phyloP scores from a whole-genome alignment of 2,329 filamentous ascomycete species.

The Diaporthe batatas region DNA sequence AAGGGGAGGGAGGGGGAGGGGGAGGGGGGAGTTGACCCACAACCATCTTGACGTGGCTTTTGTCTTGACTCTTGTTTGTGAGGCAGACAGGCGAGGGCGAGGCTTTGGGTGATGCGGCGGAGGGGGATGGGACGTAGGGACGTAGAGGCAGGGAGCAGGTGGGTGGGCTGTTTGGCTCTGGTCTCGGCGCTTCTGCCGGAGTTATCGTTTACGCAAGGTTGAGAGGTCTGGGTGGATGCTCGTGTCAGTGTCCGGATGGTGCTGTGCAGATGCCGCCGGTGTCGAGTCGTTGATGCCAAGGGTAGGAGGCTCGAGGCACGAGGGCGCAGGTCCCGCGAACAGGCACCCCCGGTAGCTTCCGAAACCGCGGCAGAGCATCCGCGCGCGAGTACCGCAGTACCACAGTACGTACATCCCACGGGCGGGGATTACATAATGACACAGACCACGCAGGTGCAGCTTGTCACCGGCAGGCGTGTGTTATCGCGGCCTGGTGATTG shows the following conservation, averaged over 20 bases:
- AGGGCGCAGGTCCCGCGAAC: not conserved
- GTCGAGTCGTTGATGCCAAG: conserved; percentile 29
- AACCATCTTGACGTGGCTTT: conserved; percentile 47
- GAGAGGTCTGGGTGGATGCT: conserved; percentile 19
- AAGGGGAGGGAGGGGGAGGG: not conserved
- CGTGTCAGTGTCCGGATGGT: conserved; percentile 18
- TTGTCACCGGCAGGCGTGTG: conserved; percentile 33
- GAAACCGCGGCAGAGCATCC: conserved; percentile 30
- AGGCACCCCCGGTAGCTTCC: conserved; percentile 31
- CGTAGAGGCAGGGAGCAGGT: not conserved
- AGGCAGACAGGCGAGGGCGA: conserved; percentile 20
- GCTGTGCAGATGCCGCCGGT: conserved; percentile 23
- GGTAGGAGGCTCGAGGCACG: not conserved
- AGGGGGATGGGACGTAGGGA: not conserved
- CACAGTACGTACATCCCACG: not conserved
- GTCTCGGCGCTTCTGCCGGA: conserved; percentile 31
- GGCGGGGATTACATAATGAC: conserved; percentile 19
- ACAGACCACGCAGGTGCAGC: not conserved
- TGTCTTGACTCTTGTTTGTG: conserved; percentile 26
- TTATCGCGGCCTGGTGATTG: conserved; percentile 36
- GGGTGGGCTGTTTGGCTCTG: conserved; percentile 5
- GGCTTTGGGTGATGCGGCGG: conserved; percentile 17
- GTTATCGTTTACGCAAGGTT: conserved; percentile 30
- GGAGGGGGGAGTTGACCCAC: conserved; percentile 42
- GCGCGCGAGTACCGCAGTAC: conserved; percentile 18